Conservation (phyloP, 2,329 filamentous ascomycete genomes). For the Penicillium occitanis region DNA sequence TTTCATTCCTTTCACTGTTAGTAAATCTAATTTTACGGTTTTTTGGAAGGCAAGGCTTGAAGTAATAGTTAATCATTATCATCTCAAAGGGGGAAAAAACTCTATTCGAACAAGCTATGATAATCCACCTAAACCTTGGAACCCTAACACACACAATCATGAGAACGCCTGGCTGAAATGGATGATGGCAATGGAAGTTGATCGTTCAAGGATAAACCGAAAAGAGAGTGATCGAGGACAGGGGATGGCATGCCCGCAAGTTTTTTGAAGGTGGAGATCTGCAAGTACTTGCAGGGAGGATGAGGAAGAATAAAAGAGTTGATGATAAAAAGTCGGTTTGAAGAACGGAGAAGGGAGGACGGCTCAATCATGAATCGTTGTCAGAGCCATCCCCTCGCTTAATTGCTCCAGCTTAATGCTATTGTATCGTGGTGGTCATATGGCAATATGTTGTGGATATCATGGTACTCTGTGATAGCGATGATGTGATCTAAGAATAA, state of each 20-base stretch:
- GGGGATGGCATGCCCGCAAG: background rate
- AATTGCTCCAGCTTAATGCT: background rate
- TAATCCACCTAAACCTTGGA: background rate
- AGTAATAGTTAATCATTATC: background rate
- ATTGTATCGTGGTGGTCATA: constrained; percentile 10
- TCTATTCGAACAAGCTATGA: constrained; percentile 6
- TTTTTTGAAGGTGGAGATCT: background rate
- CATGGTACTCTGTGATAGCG: constrained; percentile 4
- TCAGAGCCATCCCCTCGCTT: background rate
- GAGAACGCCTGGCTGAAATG: constrained; percentile 5
- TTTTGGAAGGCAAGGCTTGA: too few relatives aligned
- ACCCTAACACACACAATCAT: background rate
- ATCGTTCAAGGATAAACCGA: background rate
- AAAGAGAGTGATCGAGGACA: background rate
- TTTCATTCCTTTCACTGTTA: too few relatives aligned
- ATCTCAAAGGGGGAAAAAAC: background rate
- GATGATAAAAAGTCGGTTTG: background rate
- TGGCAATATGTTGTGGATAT: constrained; percentile 7
- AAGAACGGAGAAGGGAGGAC: background rate
- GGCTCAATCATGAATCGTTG: background rate
- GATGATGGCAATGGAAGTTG: background rate
- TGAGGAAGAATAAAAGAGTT: background rate
- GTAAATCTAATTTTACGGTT: background rate
- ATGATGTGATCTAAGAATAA: constrained; percentile 10
- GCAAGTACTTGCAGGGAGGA: too few relatives aligned